Percentiles rank a stretch among this genome's conserved stretches.
Evolutionary conservation across 2,329 filamentous ascomycete species (phyloP).

Genomic region (Xylaria sp.): DNA sequence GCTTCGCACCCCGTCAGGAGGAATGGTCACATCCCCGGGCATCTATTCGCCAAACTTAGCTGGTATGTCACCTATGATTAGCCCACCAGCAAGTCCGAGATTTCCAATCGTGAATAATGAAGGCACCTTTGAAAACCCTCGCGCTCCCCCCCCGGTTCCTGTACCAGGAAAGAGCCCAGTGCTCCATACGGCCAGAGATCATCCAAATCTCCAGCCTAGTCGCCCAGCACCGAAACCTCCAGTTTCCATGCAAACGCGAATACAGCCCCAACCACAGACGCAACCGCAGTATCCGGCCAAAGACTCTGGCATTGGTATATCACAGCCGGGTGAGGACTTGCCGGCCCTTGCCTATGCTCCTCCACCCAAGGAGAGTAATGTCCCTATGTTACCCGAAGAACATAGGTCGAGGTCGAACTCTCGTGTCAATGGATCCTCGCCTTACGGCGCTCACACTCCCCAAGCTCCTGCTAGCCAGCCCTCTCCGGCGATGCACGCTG

Average conservation of each 20-base stretch:
- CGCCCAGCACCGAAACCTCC: constrained; percentile 91
- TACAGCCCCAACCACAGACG: constrained; percentile 63
- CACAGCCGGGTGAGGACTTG: constrained; percentile 62
- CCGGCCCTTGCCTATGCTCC: constrained; percentile 49
- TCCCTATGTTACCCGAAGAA: constrained; percentile 68
- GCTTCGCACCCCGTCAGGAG: constrained; percentile 51
- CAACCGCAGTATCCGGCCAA: constrained; percentile 62
- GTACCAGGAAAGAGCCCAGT: constrained; percentile 54
- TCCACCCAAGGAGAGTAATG: constrained; percentile 56
- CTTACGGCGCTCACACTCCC: constrained; percentile 51
- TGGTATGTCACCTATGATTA: constrained; percentile 68
- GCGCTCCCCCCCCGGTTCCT: constrained; percentile 89
- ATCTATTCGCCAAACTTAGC: constrained; percentile 61
- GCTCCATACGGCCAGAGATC: constrained; percentile 53
- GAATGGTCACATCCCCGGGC: constrained; percentile 55
- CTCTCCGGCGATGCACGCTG: constrained; percentile 49
- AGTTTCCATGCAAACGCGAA: constrained; percentile 61
- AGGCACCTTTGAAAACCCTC: constrained; percentile 96
- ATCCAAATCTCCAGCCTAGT: constrained; percentile 71
- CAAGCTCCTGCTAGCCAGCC: constrained; percentile 49
- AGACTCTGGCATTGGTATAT: constrained; percentile 68
- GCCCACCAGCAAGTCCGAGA: constrained; percentile 81
- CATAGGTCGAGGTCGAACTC: constrained; percentile 73
- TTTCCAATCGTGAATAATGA: constrained; percentile 85
- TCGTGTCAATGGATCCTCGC: constrained; percentile 59